Evolutionary conservation across 345 rosid species (phyloP).

Genomic region (Heritiera fomes): DNA sequence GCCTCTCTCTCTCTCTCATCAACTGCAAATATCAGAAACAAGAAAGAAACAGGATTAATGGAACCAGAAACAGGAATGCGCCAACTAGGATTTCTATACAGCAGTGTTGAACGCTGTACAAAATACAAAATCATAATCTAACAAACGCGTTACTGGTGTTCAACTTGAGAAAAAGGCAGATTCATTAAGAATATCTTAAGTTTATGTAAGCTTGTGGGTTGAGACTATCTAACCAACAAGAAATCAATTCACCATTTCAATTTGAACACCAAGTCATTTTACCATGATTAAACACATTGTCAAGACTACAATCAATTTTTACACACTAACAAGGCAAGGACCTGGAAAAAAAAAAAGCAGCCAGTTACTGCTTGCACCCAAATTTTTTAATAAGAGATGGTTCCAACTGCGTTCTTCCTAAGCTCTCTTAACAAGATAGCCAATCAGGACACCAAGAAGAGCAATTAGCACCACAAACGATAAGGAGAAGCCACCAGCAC

Average conservation of each 20-base stretch:
- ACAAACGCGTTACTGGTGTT: not conserved
- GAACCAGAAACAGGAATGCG: not conserved
- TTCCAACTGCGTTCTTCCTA: slow-evolving; percentile 16
- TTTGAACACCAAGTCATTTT: not conserved
- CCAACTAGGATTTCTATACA: not conserved
- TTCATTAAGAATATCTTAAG: slow-evolving; percentile 3
- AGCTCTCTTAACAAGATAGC: slow-evolving; percentile 54
- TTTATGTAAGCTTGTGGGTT: not conserved
- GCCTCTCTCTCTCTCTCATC: not conserved
- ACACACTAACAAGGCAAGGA: not conserved
- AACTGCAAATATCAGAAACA: not conserved
- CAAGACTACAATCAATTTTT: not conserved
- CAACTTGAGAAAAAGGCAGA: not conserved
- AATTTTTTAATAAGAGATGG: not conserved
- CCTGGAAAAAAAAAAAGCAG: not conserved
- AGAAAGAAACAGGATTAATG: too few relatives aligned
- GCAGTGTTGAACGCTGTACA: not conserved
- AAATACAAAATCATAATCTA: not conserved
- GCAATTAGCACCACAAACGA: slow-evolving; percentile 53
- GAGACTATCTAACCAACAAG: not conserved
- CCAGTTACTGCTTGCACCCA: not conserved
- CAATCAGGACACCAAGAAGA: slow-evolving; percentile 54
- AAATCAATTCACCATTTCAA: slow-evolving; percentile 4
- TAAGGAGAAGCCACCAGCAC: slow-evolving; percentile 47
- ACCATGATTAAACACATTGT: slow-evolving; percentile 6